Conservation (phyloP, 345 rosid species). For the Hevea brasiliensis region DNA sequence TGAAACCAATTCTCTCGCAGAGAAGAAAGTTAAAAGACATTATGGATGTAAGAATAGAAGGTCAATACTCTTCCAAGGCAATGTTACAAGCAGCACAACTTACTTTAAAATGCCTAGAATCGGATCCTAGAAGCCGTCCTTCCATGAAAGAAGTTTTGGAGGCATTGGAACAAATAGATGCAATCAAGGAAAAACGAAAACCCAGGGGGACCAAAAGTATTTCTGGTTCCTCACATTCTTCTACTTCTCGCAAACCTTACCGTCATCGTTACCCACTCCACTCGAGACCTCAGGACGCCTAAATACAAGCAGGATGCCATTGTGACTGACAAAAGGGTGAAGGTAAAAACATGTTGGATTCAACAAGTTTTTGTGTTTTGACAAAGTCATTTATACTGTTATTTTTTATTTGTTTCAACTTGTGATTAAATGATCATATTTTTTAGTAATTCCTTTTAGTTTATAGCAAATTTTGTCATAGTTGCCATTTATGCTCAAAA, state of each 20-base stretch:
- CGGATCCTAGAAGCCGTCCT: neutral
- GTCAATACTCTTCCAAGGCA: neutral
- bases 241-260: slow-evolving; percentile 9
- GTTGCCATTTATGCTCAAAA: neutral
- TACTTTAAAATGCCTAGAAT: neutral
- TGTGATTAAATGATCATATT: slow-evolving; percentile 1
- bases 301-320: neutral
- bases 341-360: neutral
- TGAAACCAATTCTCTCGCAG: neutral
- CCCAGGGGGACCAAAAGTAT: neutral
- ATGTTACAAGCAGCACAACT: neutral
- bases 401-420: neutral
- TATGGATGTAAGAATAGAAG: neutral
- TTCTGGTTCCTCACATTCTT: slow-evolving; percentile 17
- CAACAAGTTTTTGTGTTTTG: neutral
- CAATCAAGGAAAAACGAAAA: neutral
- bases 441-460: slow-evolving; percentile 5
- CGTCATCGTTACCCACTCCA: slow-evolving; percentile 13
- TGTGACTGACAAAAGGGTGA: neutral
- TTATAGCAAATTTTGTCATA: neutral
- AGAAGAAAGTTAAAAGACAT: neutral
- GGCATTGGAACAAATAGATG: neutral
- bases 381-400: neutral
- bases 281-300: slow-evolving; percentile 1
- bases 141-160: neutral